phyloP scores from a whole-genome alignment of 306 rosid genomes.

The Vigna radiata region DNA sequence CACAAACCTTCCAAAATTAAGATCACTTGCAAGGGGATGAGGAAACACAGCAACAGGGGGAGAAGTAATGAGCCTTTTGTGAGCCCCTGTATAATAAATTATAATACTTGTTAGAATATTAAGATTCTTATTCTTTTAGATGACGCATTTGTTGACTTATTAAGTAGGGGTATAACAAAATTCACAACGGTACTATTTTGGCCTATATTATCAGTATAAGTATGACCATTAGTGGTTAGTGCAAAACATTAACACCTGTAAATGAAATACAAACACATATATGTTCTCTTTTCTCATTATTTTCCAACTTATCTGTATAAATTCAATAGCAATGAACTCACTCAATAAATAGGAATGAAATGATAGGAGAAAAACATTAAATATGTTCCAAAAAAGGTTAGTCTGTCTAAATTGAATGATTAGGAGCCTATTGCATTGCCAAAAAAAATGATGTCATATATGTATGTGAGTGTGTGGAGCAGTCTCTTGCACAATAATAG shows the following conservation, averaged over 20 bases:
- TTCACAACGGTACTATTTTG: background rate
- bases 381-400: background rate
- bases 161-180: constrained; percentile 25
- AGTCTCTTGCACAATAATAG: constrained; percentile 6
- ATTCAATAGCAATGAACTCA: constrained; percentile 31
- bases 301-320: background rate
- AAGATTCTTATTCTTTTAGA: constrained; percentile 25
- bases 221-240: background rate
- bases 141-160: constrained; percentile 5
- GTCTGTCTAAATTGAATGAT: constrained; percentile 8
- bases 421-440: constrained; percentile 8
- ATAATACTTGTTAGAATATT: constrained; percentile 35
- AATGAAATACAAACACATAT: background rate
- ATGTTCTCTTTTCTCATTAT: background rate
- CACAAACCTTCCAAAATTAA: constrained; percentile 83
- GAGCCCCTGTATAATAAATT: constrained; percentile 69
- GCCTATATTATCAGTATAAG: constrained; percentile 34
- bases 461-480: background rate
- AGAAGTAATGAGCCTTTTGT: constrained; percentile 92
- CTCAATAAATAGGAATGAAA: constrained; percentile 23
- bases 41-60: constrained; percentile 98
- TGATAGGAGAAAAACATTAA: background rate
- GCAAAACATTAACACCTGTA: background rate
- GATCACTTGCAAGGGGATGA: constrained; percentile 97
- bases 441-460: background rate